A percentile compares a stretch with the other conserved stretches of the same genome.
phyloP scores from a whole-genome alignment of 768 basidiomycete species.

The Phallus indusiatus region DNA sequence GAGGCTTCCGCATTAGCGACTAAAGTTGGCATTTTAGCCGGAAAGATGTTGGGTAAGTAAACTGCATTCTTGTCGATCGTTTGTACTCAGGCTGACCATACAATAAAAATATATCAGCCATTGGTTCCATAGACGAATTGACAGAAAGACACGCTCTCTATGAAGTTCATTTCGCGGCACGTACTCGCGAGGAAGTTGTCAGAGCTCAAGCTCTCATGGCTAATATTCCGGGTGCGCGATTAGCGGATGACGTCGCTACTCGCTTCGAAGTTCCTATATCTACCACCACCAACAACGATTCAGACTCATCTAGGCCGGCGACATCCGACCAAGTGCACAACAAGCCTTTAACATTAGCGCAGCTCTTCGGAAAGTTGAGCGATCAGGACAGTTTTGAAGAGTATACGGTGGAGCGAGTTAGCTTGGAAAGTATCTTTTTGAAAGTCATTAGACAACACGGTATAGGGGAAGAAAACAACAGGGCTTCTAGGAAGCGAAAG shows the following conservation, averaged over 20 bases:
- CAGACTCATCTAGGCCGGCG: constrained; percentile 11
- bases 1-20: constrained; percentile 71
- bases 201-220: constrained; percentile 54
- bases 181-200: constrained; percentile 48
- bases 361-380: constrained; percentile 49
- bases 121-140: constrained; percentile 56
- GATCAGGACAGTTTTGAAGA: constrained; percentile 46
- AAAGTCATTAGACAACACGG: constrained; percentile 59
- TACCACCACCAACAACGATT: too few species aligned
- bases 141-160: constrained; percentile 62
- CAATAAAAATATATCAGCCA: constrained; percentile 30
- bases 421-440: constrained; percentile 63
- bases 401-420: constrained; percentile 62
- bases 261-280: constrained; percentile 62
- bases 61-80: neutral
- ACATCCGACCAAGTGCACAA: too few species aligned
- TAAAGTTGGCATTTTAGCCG: constrained; percentile 69
- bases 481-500: neutral
- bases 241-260: constrained; percentile 67
- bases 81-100: neutral
- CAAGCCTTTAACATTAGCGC: constrained; percentile 41
- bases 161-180: constrained; percentile 67
- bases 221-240: constrained; percentile 49
- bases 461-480: constrained; percentile 38
- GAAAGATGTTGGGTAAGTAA: constrained; percentile 51